Conservation (phyloP, 306 rosid genomes). For the Vigna reflexopilosa region DNA sequence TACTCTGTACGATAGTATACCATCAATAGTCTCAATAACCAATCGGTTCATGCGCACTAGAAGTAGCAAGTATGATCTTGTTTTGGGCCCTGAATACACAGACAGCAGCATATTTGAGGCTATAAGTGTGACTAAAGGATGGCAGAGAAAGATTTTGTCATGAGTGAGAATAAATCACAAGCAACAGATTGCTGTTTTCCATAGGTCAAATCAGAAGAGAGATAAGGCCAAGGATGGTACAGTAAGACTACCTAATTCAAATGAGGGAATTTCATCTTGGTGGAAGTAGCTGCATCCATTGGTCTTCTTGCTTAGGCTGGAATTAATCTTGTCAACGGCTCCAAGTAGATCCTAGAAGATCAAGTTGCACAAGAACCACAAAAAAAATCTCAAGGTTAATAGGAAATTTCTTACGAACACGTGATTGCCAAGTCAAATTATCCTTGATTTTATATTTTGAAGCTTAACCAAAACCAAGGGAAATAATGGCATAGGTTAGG, state of each 20-base stretch:
- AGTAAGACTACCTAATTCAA: slow-evolving; percentile 67
- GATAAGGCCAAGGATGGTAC: not conserved
- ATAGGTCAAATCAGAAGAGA: slow-evolving; percentile 16
- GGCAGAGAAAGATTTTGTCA: not conserved
- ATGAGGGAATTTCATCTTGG: slow-evolving; percentile 83
- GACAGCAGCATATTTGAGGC: slow-evolving; percentile 22
- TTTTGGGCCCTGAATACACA: slow-evolving; percentile 53
- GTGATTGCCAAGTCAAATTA: slow-evolving; percentile 19
- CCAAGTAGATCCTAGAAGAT: slow-evolving; percentile 68
- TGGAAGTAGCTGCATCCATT: slow-evolving; percentile 60
- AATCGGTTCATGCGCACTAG: slow-evolving; percentile 58
- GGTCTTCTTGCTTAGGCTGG: slow-evolving; percentile 62
- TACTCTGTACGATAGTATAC: slow-evolving; percentile 53
- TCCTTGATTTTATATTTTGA: not conserved
- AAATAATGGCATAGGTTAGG: slow-evolving; percentile 16
- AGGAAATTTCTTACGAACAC: not conserved
- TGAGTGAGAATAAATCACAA: slow-evolving; percentile 31
- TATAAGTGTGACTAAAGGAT: not conserved
- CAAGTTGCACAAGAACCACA: slow-evolving; percentile 28
- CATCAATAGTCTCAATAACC: slow-evolving; percentile 55
- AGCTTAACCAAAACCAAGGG: slow-evolving; percentile 26
- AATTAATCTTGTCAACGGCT: slow-evolving; percentile 88
- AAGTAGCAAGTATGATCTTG: slow-evolving; percentile 61
- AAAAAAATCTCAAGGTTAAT: slow-evolving; percentile 20
- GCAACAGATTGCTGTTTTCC: slow-evolving; percentile 17